A percentile compares a stretch with the other conserved stretches of the same genome.
Evolutionary conservation across 108 stramenopile species (phyloP).

Genomic region (Cyclotella atomus): DNA sequence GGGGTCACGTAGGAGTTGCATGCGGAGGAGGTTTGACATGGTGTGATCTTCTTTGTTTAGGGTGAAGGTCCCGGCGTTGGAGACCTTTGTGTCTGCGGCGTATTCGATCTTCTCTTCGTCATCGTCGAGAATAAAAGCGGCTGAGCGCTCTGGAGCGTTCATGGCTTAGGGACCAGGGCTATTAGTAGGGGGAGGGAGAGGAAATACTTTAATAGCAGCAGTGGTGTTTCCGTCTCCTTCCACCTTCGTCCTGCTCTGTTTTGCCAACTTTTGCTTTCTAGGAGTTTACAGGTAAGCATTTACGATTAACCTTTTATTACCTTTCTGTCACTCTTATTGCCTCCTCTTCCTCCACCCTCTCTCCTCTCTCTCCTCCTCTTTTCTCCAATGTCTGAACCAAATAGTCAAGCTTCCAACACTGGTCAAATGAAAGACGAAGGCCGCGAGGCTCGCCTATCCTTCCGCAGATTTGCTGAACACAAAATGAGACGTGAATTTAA

Average conservation of each 20-base stretch:
- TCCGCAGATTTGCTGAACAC: constrained; percentile 82
- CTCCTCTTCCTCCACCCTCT: neutral
- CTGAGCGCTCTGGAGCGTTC: constrained; percentile 88
- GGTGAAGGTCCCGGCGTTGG: constrained; percentile 94
- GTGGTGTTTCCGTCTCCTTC: no score
- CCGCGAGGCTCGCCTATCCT: constrained; percentile 61
- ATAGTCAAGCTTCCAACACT: constrained; percentile 14
- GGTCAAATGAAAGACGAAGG: constrained; percentile 49
- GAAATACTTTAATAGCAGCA: no score
- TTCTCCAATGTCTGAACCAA: neutral
- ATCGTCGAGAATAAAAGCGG: constrained; percentile 86
- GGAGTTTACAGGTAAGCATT: no score
- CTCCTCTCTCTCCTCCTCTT: neutral
- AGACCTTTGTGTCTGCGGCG: constrained; percentile 87
- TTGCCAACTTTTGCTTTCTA: no score
- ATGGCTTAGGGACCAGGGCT: constrained; percentile 38
- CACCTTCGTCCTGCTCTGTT: no score
- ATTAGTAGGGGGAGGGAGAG: neutral
- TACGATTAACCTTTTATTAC: no score
- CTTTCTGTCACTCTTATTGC: no score
- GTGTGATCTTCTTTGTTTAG: constrained; percentile 99
- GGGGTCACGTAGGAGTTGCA: constrained; percentile 93
- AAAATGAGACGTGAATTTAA: constrained; percentile 86
- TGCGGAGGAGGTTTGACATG: constrained; percentile 90
- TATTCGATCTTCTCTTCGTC: constrained; percentile 86